These are phyloP conservation scores for Irpex sp. DNA, from an alignment of 1,284 basidiomycete genomes.

Conservation along the genomic window DNA sequence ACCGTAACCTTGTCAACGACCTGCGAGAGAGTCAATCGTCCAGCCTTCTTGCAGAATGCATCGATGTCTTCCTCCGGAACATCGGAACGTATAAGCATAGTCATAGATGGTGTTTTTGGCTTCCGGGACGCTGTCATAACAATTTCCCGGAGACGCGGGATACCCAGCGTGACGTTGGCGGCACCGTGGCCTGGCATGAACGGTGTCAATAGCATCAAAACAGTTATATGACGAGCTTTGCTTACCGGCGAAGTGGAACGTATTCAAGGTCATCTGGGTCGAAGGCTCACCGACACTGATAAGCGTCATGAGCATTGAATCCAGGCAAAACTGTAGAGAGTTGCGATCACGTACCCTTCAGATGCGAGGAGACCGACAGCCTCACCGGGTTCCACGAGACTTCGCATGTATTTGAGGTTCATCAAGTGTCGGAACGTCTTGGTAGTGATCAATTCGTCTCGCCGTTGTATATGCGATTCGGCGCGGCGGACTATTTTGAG, in stretches of 20 bases:
- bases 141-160: conserved; percentile 97
- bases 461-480: conserved; percentile 38
- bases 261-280: conserved; percentile 99
- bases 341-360: conserved; percentile 70
- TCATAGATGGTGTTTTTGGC: conserved; percentile 99
- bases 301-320: conserved; percentile 11
- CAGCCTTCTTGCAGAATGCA: conserved; percentile 89
- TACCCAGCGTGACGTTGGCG: conserved; percentile 98
- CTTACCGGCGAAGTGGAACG: conserved; percentile 96
- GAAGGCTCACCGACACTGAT: conserved; percentile 95
- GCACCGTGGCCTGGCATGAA: conserved; percentile 83
- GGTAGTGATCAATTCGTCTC: conserved; percentile 46
- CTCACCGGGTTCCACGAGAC: conserved; percentile 95
- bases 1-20: conserved; percentile 86
- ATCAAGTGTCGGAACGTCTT: conserved; percentile 78
- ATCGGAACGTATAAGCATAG: conserved; percentile 65
- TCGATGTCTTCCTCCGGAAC: conserved; percentile 59
- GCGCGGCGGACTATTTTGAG: conserved; percentile 57
- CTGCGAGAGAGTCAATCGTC: conserved; percentile 85
- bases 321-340: background rate
- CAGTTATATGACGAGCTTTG: conserved; percentile 12
- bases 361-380: conserved; percentile 97
- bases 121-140: conserved; percentile 98
- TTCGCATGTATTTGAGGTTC: conserved; percentile 89
- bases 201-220: background rate